Base-by-base conservation (phyloP, 2,329 filamentous ascomycete genomes). In the Seiridium unicorne region DNA sequence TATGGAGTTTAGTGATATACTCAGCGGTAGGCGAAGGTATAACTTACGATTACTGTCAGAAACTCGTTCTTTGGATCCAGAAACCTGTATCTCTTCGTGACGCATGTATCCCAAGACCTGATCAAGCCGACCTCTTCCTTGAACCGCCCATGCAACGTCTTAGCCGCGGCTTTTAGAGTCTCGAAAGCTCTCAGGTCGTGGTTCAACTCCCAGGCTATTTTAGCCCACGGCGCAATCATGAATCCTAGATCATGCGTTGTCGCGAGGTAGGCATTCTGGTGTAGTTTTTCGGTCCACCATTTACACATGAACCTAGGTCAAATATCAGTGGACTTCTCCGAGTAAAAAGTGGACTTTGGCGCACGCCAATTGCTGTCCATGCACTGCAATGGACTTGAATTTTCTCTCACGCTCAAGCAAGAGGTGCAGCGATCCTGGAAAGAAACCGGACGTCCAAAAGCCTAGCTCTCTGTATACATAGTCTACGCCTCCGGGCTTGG, bases 401-500 rank as follows among this genome's bases (percentile, higher is more conserved):
- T 67, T 71, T 44, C 72, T 64, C 48, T 69, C 54, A 9, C 76
- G 60, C 59, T 77, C 71, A 4, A 79, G 67, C 0, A 81, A 68
- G 1, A 75, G 67, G 58, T 80, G 79, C 2, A 81, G 62, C 3
- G 70, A 73, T 0, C 79, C 79, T 0, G 78, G 79, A 58, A 81
- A 81, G 70, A 81, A 81, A 0, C 79, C 79, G 2, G 74, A 79
- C 0, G 78, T 81, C 79, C 79, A 82, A 59, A 80, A 80, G 8
- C 76, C 71, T 0, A 73, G 66, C 35, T 73, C 69, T 10, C 76
- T 69, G 58, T 79, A 75, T 18, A 76, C 70, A 60, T 80, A 81
- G 11, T 64, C 66, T 0, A 66, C 69, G 0, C 69, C 66, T 7
- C 70, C 71, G n/a, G 74, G 73, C 34, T 73, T 66, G 8, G 74